phyloP scores from a whole-genome alignment of 192 early-diverging fungal species.

The Entomortierella beljakovae region DNA sequence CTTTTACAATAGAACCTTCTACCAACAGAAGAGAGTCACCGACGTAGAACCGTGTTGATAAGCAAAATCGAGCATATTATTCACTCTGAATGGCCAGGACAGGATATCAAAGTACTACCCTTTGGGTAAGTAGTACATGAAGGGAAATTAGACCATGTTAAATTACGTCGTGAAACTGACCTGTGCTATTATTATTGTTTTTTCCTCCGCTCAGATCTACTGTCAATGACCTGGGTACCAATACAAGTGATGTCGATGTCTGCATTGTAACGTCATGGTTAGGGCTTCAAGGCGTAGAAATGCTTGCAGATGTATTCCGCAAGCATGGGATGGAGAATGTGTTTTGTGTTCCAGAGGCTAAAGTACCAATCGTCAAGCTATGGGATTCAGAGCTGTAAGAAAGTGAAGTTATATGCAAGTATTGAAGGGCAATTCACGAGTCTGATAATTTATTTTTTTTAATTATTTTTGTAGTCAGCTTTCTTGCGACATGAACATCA shows the following conservation, averaged over 20 bases:
- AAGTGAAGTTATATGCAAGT: background rate
- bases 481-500: constrained; percentile 94
- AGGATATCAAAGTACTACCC: constrained; percentile 41
- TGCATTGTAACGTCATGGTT: constrained; percentile 91
- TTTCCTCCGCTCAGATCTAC: constrained; percentile 72
- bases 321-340: constrained; percentile 87
- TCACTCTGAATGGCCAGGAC: constrained; percentile 34
- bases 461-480: constrained; percentile 61
- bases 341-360: constrained; percentile 83
- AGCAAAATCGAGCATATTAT: constrained; percentile 43
- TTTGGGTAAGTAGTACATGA: constrained; percentile 25
- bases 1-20: constrained; percentile 11
- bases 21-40: constrained; percentile 46
- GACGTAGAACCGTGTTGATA: constrained; percentile 30
- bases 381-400: constrained; percentile 80
- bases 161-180: no score
- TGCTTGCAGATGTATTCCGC: constrained; percentile 77
- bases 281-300: constrained; percentile 81
- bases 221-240: constrained; percentile 88
- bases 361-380: constrained; percentile 94
- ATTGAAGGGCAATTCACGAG: no score
- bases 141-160: background rate
- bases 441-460: background rate
- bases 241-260: constrained; percentile 89
- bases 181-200: background rate